Conservation (phyloP, 163 green algal genomes). For the Scenedesmus sp. region DNA sequence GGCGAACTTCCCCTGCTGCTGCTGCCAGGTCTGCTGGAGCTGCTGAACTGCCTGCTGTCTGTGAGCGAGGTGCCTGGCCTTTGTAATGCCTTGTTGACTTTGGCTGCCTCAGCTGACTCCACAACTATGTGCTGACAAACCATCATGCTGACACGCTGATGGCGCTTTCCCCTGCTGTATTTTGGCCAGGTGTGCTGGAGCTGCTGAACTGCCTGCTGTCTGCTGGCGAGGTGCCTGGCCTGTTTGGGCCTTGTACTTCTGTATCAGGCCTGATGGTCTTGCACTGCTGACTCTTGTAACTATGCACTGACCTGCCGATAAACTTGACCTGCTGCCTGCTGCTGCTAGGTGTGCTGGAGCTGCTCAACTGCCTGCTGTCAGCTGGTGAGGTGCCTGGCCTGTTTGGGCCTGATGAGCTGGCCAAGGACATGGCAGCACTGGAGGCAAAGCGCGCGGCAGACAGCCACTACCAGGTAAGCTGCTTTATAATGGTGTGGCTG, state of each 20-base stretch:
- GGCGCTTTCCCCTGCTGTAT: no score
- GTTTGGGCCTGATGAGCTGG: constrained; percentile 79
- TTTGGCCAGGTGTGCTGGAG: constrained; percentile 68
- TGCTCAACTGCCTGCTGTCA: constrained; percentile 80
- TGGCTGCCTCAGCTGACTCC: no score
- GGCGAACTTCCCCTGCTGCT: no score
- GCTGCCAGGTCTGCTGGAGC: no score
- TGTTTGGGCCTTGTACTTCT: neutral
- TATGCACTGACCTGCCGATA: neutral
- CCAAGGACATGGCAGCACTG: constrained; percentile 72
- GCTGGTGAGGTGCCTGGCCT: constrained; percentile 81
- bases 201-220: constrained; percentile 79
- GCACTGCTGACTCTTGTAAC: neutral
- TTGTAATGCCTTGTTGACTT: constrained; percentile 50
- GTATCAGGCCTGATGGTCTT: no score
- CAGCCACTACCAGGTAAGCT: constrained; percentile 50
- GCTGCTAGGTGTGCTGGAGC: constrained; percentile 69
- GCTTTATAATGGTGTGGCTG: neutral
- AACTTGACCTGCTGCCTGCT: no score
- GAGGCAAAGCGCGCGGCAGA: constrained; percentile 60
- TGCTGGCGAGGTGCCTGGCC: constrained; percentile 76
- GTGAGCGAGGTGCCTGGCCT: constrained; percentile 74
- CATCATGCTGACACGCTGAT: no score
- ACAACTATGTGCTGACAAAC: no score
- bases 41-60: no score